Base-by-base conservation (phyloP, 2,329 filamentous ascomycete genomes). In the Colletotrichum cordylinicola region DNA sequence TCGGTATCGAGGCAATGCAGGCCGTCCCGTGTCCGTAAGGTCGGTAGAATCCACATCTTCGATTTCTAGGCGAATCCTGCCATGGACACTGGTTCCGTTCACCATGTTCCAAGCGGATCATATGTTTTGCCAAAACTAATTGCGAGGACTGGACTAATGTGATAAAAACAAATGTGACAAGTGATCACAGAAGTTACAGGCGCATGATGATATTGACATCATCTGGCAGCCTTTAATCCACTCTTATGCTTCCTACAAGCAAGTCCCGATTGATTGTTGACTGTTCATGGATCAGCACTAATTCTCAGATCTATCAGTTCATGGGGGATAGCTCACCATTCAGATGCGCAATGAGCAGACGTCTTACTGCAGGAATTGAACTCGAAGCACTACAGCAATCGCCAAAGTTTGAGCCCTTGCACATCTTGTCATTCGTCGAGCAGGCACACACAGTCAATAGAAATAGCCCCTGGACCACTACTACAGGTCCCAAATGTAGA, bases 341-440 rank as follows among this genome's bases (percentile, higher is more conserved):
- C 43, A 48, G 43, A 13, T 21, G 9, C 43, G 43, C 43, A 48
- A 48, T 48, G 43, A 48, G 43, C 43, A n/a, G 43, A 21, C 0
- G 43, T 48, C 43, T 48, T 48, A 1, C 43, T 18, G 6, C 18
- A 48, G 43, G 21, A 72, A 18, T 33, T 24, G 24, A 24, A 24
- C 4, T 64, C 10, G 62, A 33, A 31, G 43, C 13, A 31, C 37
- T 56, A 12, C 39, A 67, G n/a, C 39, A 67, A 39, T 58, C 48
- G 15, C 62, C 70, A 7, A 37, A 31, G 27, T 18, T 35, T 2
- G 70, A 60, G 27, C 70, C 62, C 61, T 35, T 67, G 33, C 62
- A 67, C 1, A 29, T 68, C 43, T 67, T 60, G 8, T 62, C 52
- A 24, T 72, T 72, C 0, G 31, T 68, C 3, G 24, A 62, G 33